These are phyloP conservation scores for Podosphaera aphanis DNA, from an alignment of 2,329 filamentous ascomycete species.

Conservation along the genomic window DNA sequence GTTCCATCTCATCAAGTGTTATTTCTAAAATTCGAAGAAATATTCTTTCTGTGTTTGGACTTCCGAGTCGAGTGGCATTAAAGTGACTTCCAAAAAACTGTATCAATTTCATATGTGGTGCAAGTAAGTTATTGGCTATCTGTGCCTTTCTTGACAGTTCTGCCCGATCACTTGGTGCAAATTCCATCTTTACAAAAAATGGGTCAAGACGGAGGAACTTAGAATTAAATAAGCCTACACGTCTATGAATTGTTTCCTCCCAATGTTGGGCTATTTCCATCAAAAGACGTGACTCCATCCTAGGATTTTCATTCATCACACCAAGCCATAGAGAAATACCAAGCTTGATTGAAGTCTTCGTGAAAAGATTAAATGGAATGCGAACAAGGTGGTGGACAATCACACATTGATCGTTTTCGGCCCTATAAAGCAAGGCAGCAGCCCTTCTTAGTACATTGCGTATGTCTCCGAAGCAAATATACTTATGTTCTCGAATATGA, in stretches of 20 bases:
- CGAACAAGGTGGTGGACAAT: constrained; percentile 72
- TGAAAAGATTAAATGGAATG: constrained; percentile 83
- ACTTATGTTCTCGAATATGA: constrained; percentile 43
- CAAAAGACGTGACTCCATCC: constrained; percentile 65
- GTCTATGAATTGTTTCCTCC: constrained; percentile 60
- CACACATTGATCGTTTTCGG: constrained; percentile 48
- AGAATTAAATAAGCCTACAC: constrained; percentile 59
- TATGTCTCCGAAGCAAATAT: constrained; percentile 49
- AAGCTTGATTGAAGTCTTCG: constrained; percentile 83
- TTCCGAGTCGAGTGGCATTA: constrained; percentile 73
- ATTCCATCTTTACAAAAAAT: constrained; percentile 78
- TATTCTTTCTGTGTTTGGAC: constrained; percentile 53
- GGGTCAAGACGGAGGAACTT: constrained; percentile 55
- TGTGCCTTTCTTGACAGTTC: constrained; percentile 53
- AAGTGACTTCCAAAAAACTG: constrained; percentile 90
- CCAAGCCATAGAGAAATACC: constrained; percentile 92
- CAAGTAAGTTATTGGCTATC: constrained; percentile 56
- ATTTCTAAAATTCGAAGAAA: constrained; percentile 62
- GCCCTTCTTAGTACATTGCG: constrained; percentile 65
- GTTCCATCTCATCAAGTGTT: constrained; percentile 52
- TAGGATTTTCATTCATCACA: constrained; percentile 85
- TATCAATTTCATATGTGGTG: constrained; percentile 64
- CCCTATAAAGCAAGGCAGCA: constrained; percentile 65
- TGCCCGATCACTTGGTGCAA: constrained; percentile 69
- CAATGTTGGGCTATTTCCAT: constrained; percentile 76